phyloP scores from a whole-genome alignment of 345 rosid species.

The Eucalyptus virginea region DNA sequence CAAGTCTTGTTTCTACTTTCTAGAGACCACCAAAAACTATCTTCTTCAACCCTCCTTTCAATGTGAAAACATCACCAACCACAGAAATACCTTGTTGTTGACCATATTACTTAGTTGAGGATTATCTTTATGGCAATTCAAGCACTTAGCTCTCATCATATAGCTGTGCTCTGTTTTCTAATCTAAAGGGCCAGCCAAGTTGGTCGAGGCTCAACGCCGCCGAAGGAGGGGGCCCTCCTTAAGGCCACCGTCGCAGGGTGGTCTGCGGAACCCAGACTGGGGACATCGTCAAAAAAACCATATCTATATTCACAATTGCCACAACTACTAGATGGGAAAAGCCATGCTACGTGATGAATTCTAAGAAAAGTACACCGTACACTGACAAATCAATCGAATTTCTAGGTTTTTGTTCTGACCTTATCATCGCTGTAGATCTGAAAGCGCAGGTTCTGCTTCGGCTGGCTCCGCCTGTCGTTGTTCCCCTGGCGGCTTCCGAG shows the following conservation, averaged over 20 bases:
- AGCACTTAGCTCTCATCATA: neutral
- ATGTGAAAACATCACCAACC: neutral
- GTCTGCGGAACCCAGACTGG: neutral
- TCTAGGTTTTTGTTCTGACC: constrained; percentile 14
- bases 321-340: neutral
- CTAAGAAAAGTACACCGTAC: neutral
- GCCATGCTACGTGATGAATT: neutral
- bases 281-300: neutral
- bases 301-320: neutral
- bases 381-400: neutral
- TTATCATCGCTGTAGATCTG: constrained; percentile 68
- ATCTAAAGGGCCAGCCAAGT: neutral
- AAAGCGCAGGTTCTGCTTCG: constrained; percentile 41
- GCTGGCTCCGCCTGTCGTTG: constrained; percentile 19
- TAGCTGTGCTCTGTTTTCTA: neutral
- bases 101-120: neutral
- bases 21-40: neutral
- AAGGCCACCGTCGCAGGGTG: neutral
- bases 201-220: neutral
- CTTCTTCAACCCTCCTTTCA: neutral
- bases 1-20: neutral
- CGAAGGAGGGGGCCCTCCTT: neutral
- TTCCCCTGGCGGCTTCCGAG: constrained; percentile 38
- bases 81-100: neutral
- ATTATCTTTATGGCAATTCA: neutral